These are phyloP conservation scores for Leccinum arenicola DNA, from an alignment of 768 basidiomycete genomes.

Conservation along the genomic window DNA sequence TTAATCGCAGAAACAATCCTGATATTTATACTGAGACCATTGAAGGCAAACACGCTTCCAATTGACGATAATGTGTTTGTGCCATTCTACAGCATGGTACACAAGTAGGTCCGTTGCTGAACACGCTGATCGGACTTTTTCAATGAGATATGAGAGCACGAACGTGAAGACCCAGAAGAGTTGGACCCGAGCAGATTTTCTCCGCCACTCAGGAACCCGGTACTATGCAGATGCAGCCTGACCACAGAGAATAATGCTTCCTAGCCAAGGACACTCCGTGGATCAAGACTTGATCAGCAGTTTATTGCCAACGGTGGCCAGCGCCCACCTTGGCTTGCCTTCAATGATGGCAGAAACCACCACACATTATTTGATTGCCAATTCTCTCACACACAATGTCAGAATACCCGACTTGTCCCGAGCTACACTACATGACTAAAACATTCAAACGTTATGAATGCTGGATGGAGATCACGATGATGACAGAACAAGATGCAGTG, in stretches of 20 bases:
- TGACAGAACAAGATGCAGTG: slow-evolving; percentile 6
- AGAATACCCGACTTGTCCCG: slow-evolving; percentile 7
- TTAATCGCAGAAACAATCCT: background rate
- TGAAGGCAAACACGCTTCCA: background rate
- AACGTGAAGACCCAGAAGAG: background rate
- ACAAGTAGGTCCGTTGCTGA: slow-evolving; percentile 8
- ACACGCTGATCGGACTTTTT: background rate
- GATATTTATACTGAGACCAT: background rate
- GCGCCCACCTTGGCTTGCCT: background rate
- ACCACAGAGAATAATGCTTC: background rate
- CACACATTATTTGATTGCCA: background rate
- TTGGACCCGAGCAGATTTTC: background rate
- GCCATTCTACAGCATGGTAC: slow-evolving; percentile 24
- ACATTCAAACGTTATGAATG: slow-evolving; percentile 24
- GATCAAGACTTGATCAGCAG: background rate
- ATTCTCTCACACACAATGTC: slow-evolving; percentile 2
- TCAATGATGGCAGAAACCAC: background rate
- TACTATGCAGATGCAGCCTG: background rate
- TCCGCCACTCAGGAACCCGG: slow-evolving; percentile 7
- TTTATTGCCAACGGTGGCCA: slow-evolving; percentile 9
- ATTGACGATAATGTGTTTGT: background rate
- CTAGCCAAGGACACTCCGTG: background rate
- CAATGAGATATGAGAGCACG: background rate
- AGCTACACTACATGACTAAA: slow-evolving; percentile 27
- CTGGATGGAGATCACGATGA: slow-evolving; percentile 18